Conservation (phyloP, 2,329 filamentous ascomycete genomes). For the Cryphonectria nitschkei region DNA sequence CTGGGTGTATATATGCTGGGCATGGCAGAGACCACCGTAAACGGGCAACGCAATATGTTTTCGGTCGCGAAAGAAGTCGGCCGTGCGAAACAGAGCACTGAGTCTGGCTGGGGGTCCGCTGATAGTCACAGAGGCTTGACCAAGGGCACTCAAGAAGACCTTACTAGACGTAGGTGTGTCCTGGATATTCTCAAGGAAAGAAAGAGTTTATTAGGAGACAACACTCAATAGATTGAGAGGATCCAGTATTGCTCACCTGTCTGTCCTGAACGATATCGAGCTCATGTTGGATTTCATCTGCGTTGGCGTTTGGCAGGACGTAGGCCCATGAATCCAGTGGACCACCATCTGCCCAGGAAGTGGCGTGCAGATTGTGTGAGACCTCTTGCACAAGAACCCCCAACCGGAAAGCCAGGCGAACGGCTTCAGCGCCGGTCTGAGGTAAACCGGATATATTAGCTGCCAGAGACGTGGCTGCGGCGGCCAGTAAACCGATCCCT, state of each 20-base stretch:
- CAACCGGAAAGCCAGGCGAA: conserved; percentile 50
- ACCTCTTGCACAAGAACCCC: conserved; percentile 48
- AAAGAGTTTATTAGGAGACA: neutral
- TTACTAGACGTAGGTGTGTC: conserved; percentile 38
- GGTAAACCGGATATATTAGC: conserved; percentile 44
- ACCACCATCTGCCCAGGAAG: conserved; percentile 23
- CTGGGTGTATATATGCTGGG: conserved; percentile 15
- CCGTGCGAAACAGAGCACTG: conserved; percentile 35
- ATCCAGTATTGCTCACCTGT: conserved; percentile 20
- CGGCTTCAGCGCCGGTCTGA: conserved; percentile 44
- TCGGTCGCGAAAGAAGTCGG: conserved; percentile 38
- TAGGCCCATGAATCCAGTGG: conserved; percentile 46
- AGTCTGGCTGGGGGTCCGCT: conserved; percentile 43
- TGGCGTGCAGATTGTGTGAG: conserved; percentile 47
- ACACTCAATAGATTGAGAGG: too few relatives aligned
- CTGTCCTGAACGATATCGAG: conserved; percentile 40
- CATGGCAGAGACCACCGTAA: conserved; percentile 7
- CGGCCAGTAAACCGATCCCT: conserved; percentile 48
- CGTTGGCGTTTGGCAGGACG: conserved; percentile 41
- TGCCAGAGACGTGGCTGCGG: conserved; percentile 47
- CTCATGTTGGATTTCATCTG: conserved; percentile 41
- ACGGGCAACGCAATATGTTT: conserved; percentile 39
- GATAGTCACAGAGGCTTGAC: conserved; percentile 40
- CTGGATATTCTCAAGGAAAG: conserved; percentile 10
- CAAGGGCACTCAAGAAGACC: conserved; percentile 46